Base-by-base conservation (phyloP, 345 rosid genomes). In the Excoecaria agallocha region DNA sequence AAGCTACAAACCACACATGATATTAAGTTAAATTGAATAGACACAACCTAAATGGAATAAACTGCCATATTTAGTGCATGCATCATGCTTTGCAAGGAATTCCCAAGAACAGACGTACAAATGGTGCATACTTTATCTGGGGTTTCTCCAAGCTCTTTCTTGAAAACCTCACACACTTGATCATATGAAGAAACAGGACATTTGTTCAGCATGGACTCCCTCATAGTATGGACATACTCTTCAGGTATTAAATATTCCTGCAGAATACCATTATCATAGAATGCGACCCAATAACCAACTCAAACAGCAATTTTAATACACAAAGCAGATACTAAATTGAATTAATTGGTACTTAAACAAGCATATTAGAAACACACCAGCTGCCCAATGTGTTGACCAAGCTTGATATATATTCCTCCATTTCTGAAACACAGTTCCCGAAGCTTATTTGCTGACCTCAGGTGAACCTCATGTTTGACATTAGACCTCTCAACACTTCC, bases 351-450 rank as follows among this genome's bases (percentile, higher is more conserved):
- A 74, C 49, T 52, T 41, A 64, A 69, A 65, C 25, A 58, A 78
- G 59, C 68, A 75, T 52, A 68, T 16, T n/a, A 66, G 58, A 50
- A 56, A 70, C 82, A 82, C 86, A 95, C 98, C 87, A 90, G 77
- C 82, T 95, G 94, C 41, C 97, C 98, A 38, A 93, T 81, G 78
- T 91, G 96, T 83, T 95, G 97, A 35, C 99, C 97, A n/a, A 93
- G 96, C 86, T 95, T 93, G 75, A 93, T 91, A 80, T 93, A 91
- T 69, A 95, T 86, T 74, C 98, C 99, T 78, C 97, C 98, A 81
- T 95, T 93, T 80, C 68, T 88, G 77, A 93, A 95, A 85, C 96
- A 96, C 17, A 91, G 86, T 59, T 93, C 94, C 79, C 89, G 96
- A 78, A 93, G 98, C 89, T 93, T 93, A 6, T 51, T 84, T 0